Evolutionary conservation across 768 basidiomycete genomes (phyloP), one percentile per base, ranked within the genome.

Genomic region (Rhodotorula toruloides): DNA sequence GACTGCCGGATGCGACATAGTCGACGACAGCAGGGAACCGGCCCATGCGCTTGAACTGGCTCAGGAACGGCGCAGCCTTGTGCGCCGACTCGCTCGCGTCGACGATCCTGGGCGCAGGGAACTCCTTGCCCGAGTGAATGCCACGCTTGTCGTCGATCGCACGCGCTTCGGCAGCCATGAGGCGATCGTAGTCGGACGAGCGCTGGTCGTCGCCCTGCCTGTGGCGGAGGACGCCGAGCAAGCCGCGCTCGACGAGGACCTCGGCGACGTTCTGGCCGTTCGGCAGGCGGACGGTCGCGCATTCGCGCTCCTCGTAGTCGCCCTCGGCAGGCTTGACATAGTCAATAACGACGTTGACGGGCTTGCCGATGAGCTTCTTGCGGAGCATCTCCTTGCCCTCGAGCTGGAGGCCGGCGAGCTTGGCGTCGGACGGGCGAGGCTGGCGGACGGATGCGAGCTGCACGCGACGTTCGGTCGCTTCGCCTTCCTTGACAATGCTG

Each of bases 341-440:
- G 78, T 99, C 94, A 48, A 96, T 81, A 32, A 68, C 72, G 29
- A 81, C 79, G 61, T 77, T 74, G 25, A 79, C 88, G 66, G 84
- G 81, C 79, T 92, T 92, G 47, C 94, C 94, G 67, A 98, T 93
- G 29, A 97, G 81, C 70, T 85, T 87, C 80, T 91, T 94, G 53
- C 94, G 84, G 40, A 98, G 79, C 79, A 92, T 92, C 77, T 99
- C 94, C 61, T 86, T 86, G 9, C 92, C 92, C 77, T 99, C 96
- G 57, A 88, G 85, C 3, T 91, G 90, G 76, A 90, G 92, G 72
- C 84, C 88, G 0, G 87, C 85, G 76, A 93, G 87, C 72, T 87
- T 90, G 6, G 89, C 84, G 74, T 96, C 94, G 19, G 87, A 85
- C 36, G 88, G 81, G 86, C 90, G 75, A 88, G 83, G 42, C 61